A percentile compares a stretch with the other conserved stretches of the same genome.
Conservation (phyloP, 306 rosid genomes). For the Amphicarpaea edgeworthii region DNA sequence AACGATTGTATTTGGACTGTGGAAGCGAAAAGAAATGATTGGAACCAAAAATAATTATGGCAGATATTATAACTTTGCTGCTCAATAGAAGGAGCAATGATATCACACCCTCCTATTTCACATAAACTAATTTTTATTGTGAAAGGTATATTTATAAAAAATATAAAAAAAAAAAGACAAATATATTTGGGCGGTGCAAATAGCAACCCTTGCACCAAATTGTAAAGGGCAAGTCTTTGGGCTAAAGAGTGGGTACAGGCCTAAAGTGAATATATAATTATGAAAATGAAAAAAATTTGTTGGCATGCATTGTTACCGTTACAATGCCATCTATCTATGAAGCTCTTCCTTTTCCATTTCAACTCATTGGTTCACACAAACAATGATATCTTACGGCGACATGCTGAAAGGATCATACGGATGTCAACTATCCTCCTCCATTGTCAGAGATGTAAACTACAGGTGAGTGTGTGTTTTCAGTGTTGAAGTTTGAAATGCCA, state of each 20-base stretch:
- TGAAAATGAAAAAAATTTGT: constrained; percentile 6
- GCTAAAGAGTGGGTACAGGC: too few relatives aligned
- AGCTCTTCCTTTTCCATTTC: not conserved
- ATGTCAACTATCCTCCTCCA: constrained; percentile 44
- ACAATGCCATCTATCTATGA: constrained; percentile 22
- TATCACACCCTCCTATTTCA: too few relatives aligned
- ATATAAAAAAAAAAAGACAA: too few relatives aligned
- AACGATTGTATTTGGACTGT: not conserved
- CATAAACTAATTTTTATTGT: too few relatives aligned
- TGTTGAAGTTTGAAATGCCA: constrained; percentile 28
- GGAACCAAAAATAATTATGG: not conserved
- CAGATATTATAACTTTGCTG: not conserved
- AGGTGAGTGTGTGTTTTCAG: constrained; percentile 26
- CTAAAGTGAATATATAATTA: too few relatives aligned
- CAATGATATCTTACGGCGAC: constrained; percentile 35
- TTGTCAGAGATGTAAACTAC: constrained; percentile 48
- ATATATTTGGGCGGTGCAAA: too few relatives aligned
- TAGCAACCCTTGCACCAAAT: too few relatives aligned
- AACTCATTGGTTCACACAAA: not conserved
- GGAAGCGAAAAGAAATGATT: not conserved
- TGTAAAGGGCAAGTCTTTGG: too few relatives aligned
- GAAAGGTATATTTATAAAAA: too few relatives aligned
- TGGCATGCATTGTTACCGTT: constrained; percentile 42
- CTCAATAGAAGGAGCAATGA: too few relatives aligned
- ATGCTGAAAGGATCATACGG: constrained; percentile 32